Evolutionary conservation across 306 rosid genomes (phyloP).

Genomic region (Astragalus glycyphyllos): DNA sequence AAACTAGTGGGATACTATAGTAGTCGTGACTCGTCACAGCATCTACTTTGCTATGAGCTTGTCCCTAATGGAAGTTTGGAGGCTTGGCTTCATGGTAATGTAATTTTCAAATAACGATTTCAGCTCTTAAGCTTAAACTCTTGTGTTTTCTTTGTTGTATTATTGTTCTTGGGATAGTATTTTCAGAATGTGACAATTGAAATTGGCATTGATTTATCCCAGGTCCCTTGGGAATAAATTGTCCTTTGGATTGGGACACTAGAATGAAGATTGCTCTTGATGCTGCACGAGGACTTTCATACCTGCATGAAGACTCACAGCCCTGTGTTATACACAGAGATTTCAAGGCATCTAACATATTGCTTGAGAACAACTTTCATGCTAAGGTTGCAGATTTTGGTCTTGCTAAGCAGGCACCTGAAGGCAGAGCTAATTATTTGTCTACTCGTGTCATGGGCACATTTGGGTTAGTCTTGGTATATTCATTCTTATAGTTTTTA

Average conservation of each 20-base stretch:
- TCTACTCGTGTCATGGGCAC: conserved; percentile 99
- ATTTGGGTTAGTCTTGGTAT: conserved; percentile 77
- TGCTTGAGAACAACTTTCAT: conserved; percentile 87
- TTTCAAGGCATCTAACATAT: conserved; percentile 95
- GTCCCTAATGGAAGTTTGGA: conserved; percentile 98
- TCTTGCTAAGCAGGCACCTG: conserved; percentile 97
- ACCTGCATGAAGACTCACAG: conserved; percentile 96
- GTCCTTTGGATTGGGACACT: conserved; percentile 98
- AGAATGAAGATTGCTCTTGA: conserved; percentile 98
- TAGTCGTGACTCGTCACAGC: conserved; percentile 85
- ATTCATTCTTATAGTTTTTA: conserved; percentile 24
- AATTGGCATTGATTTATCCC: conserved; percentile 39
- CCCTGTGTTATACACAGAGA: conserved; percentile 98
- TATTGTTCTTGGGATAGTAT: conserved; percentile 10
- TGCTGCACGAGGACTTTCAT: conserved; percentile 98
- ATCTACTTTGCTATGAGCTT: conserved; percentile 97
- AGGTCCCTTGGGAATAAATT: conserved; percentile 96
- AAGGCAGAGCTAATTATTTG: conserved; percentile 88
- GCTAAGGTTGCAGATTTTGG: conserved; percentile 99
- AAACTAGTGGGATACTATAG: conserved; percentile 92
- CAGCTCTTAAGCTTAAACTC: conserved; percentile 11
- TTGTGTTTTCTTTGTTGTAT: conserved; percentile 22
- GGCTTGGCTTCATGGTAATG: conserved; percentile 98
- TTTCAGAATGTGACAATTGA: conserved; percentile 13
- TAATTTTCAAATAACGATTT: conserved; percentile 34